A percentile compares a stretch with the other conserved stretches of the same genome.
Conservation (phyloP, 768 basidiomycete species). For the Trametes gibbosa region DNA sequence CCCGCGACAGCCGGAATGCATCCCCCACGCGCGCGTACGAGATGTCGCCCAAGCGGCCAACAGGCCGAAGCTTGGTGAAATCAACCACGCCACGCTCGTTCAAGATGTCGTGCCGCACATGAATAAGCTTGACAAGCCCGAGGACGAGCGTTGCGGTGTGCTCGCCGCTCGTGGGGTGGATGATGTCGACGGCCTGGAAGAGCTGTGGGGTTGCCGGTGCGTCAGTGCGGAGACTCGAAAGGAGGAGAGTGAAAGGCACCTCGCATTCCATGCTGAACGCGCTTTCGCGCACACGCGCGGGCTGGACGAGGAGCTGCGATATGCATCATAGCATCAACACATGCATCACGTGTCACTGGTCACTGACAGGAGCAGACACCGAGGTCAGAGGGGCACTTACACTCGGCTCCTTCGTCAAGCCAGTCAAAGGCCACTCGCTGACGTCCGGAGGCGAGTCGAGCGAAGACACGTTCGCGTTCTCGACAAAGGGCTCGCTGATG, state of each 20-base stretch:
- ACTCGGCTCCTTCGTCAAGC: slow-evolving; percentile 41
- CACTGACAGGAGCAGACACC: too few relatives aligned
- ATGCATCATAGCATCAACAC: neutral
- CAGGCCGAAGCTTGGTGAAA: slow-evolving; percentile 33
- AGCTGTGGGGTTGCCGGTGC: slow-evolving; percentile 23
- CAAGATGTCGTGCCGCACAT: slow-evolving; percentile 41
- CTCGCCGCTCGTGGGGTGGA: slow-evolving; percentile 28
- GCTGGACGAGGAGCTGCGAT: slow-evolving; percentile 36
- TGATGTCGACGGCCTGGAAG: slow-evolving; percentile 34
- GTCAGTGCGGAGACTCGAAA: neutral
- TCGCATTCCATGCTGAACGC: slow-evolving; percentile 50
- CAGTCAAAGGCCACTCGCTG: slow-evolving; percentile 42
- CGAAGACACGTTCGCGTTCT: slow-evolving; percentile 37
- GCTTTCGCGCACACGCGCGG: slow-evolving; percentile 43
- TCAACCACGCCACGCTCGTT: slow-evolving; percentile 36
- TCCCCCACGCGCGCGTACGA: slow-evolving; percentile 31
- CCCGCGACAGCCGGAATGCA: slow-evolving; percentile 23
- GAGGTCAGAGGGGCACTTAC: slow-evolving; percentile 19
- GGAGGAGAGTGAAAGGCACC: slow-evolving; percentile 17
- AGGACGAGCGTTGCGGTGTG: slow-evolving; percentile 34
- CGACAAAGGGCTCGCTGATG: slow-evolving; percentile 49
- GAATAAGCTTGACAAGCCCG: slow-evolving; percentile 39
- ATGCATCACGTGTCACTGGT: too few relatives aligned
- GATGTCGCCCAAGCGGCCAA: slow-evolving; percentile 40
- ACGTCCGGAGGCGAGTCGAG: slow-evolving; percentile 38